These are phyloP conservation scores for Ophiocordyceps sinensis DNA, from an alignment of 2,329 filamentous ascomycete genomes.

Conservation along the genomic window DNA sequence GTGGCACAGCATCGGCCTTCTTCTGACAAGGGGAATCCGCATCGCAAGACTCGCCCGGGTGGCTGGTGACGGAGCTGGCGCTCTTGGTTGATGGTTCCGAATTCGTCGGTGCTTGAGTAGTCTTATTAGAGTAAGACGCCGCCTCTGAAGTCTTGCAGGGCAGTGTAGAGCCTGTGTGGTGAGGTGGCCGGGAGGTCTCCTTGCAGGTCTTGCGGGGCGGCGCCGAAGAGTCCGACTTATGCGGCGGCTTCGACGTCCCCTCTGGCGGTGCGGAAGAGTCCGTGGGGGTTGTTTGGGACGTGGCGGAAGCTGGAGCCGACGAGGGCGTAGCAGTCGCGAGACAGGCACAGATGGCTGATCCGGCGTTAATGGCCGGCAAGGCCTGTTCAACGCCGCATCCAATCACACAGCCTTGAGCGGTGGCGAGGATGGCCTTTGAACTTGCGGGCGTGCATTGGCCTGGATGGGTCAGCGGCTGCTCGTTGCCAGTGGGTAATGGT, in stretches of 20 bases:
- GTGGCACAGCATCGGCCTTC: slow-evolving; percentile 9
- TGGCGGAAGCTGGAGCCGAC: not conserved
- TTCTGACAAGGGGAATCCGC: slow-evolving; percentile 10
- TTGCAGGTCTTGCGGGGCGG: not conserved
- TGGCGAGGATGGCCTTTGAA: slow-evolving; percentile 6
- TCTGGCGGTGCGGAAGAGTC: not conserved
- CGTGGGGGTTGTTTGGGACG: not conserved
- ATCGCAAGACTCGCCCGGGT: slow-evolving; percentile 5
- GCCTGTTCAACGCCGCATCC: slow-evolving; percentile 5
- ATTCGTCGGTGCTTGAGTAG: no score
- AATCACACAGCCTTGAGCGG: slow-evolving; percentile 8
- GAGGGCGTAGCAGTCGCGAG: slow-evolving; percentile 4
- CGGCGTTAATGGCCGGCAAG: slow-evolving; percentile 7
- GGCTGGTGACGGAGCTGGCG: not conserved
- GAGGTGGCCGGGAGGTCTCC: not conserved
- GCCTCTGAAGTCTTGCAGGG: no score
- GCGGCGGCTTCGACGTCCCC: not conserved
- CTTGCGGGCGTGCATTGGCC: slow-evolving; percentile 9
- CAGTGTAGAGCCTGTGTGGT: no score
- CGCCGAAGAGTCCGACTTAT: not conserved
- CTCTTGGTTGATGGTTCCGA: no score
- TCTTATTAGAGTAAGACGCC: no score
- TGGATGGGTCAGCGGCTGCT: slow-evolving; percentile 1
- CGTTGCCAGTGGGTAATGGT: not conserved
- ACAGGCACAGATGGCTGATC: slow-evolving; percentile 8